Base-by-base conservation (phyloP, 2,329 filamentous ascomycete genomes). In the Plectosphaerella cucumerina region DNA sequence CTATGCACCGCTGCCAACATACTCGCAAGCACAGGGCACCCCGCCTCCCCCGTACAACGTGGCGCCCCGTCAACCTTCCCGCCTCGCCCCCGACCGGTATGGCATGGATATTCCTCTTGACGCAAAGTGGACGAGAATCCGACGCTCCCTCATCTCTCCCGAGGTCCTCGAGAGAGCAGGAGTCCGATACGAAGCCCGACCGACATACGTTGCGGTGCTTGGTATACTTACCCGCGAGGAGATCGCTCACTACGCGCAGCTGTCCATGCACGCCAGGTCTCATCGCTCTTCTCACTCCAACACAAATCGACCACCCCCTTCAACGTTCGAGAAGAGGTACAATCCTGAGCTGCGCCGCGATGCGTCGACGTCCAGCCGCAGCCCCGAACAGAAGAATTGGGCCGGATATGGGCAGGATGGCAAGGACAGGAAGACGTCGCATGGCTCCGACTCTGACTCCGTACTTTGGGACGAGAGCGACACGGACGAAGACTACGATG, bases 101-200 rank as follows among this genome's bases (percentile, higher is more conserved):
- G 83, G 83, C 2, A 71, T 74, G 5, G 73, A 78, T 12, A 86
- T 86, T 2, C 75, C 75, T 0, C 59, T 74, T 2, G 77, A 83
- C 22, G 82, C 81, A 2, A 73, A 74, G 47, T 85, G 82, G 82
- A 85, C 82, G 4, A 76, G 73, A 50, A 81, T 85, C 33, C 73
- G 70, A 50, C 74, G 82, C 12, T 69, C 67, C 2, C 69, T 82
- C 1, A 72, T 85, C 9, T 83, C 80, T n/a, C 75, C 77, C 5
- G 80, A 82, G 55, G 78, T 83, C 0, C 68, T 85, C 3, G 70
- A 75, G 37, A 68, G 73, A 41, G 79, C 80, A 4, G 74, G 78
- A 12, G 72, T 82, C 20, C 75, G 82, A 10, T 85, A 82, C 58
- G 81, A 85, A 62, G 82, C 81, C 10, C 72, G 79, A 1, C 81